Base-by-base conservation (phyloP, 2,329 filamentous ascomycete genomes). In the Phialophora expanda region DNA sequence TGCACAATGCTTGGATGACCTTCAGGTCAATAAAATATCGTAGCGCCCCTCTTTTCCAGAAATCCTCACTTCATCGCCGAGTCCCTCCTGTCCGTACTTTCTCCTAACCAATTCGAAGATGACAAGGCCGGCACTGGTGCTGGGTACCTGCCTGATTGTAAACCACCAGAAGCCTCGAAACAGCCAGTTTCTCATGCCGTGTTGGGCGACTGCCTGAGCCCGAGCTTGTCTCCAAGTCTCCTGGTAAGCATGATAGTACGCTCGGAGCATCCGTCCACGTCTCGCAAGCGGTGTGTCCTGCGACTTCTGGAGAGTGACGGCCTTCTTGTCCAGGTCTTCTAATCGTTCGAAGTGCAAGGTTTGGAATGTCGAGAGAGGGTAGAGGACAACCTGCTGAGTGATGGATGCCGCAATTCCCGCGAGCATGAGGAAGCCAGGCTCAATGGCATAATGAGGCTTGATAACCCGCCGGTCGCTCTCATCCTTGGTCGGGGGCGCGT, bases 101-200 rank as follows among this genome's bases (percentile, higher is more conserved):
- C 87, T 78, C 59, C 87, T 77, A 46, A 89, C 83, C 38, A 89
- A 74, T 74, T 89, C 87, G 70, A 89, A 89, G 3, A 88, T 87
- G 63, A 89, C 85, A 60, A 89, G 75, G 0, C 86, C 87, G 0
- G 87, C 86, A 69, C 84, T 87, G 2, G 87, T 89, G 70, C 86
- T 88, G 2, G 87, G 87, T 12, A 87, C 84, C 73, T 88, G 86
- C 34, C 84, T 79, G 41, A 89, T 77, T 0, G 86, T 87, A 62
- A 77, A 83, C 72, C 79, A 78, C 71, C 85, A 78, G 72, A 89
- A 89, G 30, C 83, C 85, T 53, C 78, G 77, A 72, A 85, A 89
- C 2, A 89, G 76, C 80, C 86, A 89, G 17, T 72, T 76, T 53
- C 80, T 72, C 32, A 72, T 51, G 81, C 86, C 86, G 0, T 86